phyloP scores from a whole-genome alignment of 2,329 filamentous ascomycete species.

The Fusarium luffae region DNA sequence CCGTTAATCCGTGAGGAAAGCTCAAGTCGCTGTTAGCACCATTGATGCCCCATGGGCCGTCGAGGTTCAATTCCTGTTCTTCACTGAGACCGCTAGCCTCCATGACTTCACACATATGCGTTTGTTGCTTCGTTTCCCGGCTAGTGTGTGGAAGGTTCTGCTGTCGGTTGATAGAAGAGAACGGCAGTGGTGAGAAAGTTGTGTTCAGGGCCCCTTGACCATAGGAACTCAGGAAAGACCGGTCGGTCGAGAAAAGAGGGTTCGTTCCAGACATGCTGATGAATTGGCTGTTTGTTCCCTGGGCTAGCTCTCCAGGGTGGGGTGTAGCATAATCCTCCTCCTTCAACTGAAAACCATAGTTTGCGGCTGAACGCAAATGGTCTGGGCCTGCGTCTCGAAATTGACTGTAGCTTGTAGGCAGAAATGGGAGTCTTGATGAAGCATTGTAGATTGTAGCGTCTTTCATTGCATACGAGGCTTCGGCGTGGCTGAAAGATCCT shows the following conservation, averaged over 20 bases:
- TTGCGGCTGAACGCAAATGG: slow-evolving; percentile 42
- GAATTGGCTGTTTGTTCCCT: slow-evolving; percentile 41
- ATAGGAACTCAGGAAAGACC: slow-evolving; percentile 46
- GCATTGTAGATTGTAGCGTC: slow-evolving; percentile 49
- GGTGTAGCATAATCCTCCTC: slow-evolving; percentile 44
- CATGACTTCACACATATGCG: slow-evolving; percentile 43
- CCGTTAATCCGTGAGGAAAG: slow-evolving; percentile 39
- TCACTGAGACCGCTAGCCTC: slow-evolving; percentile 33
- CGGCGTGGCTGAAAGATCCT: slow-evolving; percentile 45
- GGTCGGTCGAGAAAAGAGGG: slow-evolving; percentile 50
- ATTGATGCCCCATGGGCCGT: slow-evolving; percentile 43
- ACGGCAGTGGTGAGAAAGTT: slow-evolving; percentile 44
- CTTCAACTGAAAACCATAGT: slow-evolving; percentile 44
- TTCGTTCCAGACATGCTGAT: slow-evolving; percentile 47
- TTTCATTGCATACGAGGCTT: slow-evolving; percentile 46
- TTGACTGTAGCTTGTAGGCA: slow-evolving; percentile 32
- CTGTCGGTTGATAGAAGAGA: slow-evolving; percentile 47
- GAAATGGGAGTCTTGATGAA: slow-evolving; percentile 47
- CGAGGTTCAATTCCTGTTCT: slow-evolving; percentile 42
- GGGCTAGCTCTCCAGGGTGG: slow-evolving; percentile 32
- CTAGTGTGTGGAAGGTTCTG: slow-evolving; percentile 32
- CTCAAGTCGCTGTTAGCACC: slow-evolving; percentile 35
- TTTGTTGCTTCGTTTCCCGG: slow-evolving; percentile 42
- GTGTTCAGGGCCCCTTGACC: slow-evolving; percentile 37
- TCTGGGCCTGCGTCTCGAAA: slow-evolving; percentile 44